Evolutionary conservation across 441 rosid species (phyloP).

Genomic region (Heliophila coronopifolia): DNA sequence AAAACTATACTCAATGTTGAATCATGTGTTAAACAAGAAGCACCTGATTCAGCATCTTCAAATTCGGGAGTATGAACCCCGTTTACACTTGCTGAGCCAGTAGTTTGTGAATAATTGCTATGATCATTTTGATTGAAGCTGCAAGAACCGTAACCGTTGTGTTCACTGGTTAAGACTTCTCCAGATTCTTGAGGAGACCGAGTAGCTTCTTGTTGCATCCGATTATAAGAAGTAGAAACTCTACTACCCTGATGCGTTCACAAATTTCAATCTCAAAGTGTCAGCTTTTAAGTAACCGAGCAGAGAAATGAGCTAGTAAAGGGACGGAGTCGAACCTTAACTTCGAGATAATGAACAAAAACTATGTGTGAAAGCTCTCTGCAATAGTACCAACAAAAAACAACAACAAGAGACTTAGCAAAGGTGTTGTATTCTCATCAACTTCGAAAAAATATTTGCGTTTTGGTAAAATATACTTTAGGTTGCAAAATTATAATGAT

Average conservation of each 20-base stretch:
- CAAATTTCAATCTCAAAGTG: neutral
- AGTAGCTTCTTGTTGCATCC: conserved; percentile 41
- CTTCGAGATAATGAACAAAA: conserved; percentile 83
- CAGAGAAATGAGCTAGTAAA: neutral
- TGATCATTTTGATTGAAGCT: conserved; percentile 38
- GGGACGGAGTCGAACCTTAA: conserved; percentile 48
- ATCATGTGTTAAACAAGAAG: conserved; percentile 19
- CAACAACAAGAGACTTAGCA: conserved; percentile 22
- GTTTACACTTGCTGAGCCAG: conserved; percentile 56
- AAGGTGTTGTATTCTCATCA: neutral
- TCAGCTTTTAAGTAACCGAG: conserved; percentile 2
- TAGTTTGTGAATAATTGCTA: conserved; percentile 47
- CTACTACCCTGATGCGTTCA: conserved; percentile 48
- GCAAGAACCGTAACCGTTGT: conserved; percentile 51
- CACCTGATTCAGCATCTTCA: conserved; percentile 91
- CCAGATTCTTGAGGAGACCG: conserved; percentile 42
- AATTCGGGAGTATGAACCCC: conserved; percentile 61
- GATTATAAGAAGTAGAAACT: conserved; percentile 45
- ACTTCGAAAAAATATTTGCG: neutral
- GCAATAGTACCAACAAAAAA: conserved; percentile 29
- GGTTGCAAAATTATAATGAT: neutral
- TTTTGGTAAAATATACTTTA: neutral
- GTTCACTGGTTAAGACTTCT: conserved; percentile 37
- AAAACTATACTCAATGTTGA: conserved; percentile 6
- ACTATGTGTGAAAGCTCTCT: conserved; percentile 79